A percentile compares a stretch with the other conserved stretches of the same genome.
phyloP scores from a whole-genome alignment of 139 green algal genomes.

The Yamagishiella unicocca region DNA sequence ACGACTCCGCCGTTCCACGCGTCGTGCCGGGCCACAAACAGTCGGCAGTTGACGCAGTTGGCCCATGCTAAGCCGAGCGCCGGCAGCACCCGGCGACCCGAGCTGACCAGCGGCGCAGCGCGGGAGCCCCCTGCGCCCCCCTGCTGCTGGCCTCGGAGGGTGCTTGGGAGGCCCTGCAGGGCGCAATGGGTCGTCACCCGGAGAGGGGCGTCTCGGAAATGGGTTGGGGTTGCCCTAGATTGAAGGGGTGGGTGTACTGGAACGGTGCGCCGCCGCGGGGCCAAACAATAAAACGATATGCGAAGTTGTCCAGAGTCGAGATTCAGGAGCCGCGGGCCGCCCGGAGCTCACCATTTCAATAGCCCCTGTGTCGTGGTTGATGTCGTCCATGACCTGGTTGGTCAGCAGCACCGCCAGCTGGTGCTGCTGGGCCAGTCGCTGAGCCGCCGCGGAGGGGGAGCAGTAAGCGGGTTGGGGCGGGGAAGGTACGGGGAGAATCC shows the following conservation, averaged over 20 bases:
- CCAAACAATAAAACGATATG: no score
- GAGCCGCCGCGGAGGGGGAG: neutral
- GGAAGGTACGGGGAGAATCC: neutral
- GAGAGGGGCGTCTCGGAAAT: no score
- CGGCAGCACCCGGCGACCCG: slow-evolving; percentile 72
- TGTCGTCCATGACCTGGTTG: slow-evolving; percentile 40
- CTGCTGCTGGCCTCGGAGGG: neutral
- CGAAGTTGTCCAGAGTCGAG: no score
- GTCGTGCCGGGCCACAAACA: slow-evolving; percentile 71
- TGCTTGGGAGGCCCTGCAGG: slow-evolving; percentile 10
- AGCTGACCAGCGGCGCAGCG: slow-evolving; percentile 50
- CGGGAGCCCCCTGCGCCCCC: neutral
- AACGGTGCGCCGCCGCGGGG: no score
- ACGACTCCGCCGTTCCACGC: neutral
- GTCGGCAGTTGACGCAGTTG: slow-evolving; percentile 79
- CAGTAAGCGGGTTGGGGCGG: neutral
- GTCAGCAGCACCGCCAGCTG: slow-evolving; percentile 43
- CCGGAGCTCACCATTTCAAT: neutral
- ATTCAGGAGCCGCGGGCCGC: no score
- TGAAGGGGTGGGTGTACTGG: no score
- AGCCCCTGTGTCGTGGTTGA: neutral
- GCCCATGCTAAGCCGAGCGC: slow-evolving; percentile 84
- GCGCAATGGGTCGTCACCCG: no score
- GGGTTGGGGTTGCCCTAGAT: no score
- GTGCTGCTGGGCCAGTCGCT: slow-evolving; percentile 58